Base-by-base conservation (phyloP, 2,329 filamentous ascomycete species). In the Aspergillus sp. region DNA sequence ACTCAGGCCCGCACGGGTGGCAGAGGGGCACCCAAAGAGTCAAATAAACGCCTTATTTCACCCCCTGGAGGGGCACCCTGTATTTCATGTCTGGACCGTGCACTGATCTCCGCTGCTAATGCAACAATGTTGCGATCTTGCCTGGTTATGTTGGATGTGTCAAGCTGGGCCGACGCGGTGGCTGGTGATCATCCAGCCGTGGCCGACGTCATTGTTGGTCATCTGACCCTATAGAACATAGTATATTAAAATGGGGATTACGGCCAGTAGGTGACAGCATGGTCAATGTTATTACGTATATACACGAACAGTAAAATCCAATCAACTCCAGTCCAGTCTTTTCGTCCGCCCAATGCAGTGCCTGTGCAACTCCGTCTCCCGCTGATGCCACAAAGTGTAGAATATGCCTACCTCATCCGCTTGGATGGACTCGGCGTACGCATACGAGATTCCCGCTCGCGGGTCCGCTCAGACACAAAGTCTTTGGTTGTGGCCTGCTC, bases 381-480 rank as follows among this genome's bases (percentile, higher is more conserved):
- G 36, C 23, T 15, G 44, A 23, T 25, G 30, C 15, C 21, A 42
- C 13, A 27, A 32, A 32, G 3, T 39, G 50, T 36, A 38, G 39
- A 6, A 4, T 15, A 19, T 11, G 17, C 10, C 30, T 41, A 55
- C 23, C 41, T 23, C 53, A 55, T 27, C 13, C 73, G 67, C 61
- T 77, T 77, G 2, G 68, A 66, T 3, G 76, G 76, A 61, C 75
- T 77, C 15, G 76, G 76, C 2, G 73, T 76, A n/a, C 73, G 73
- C 51, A 73, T 60, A 47, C 75, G 71, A 10, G 64, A 64, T 44
- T 71, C 69, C 4, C 71, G 68, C 39, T 71, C 70, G 19, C 70
- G 73, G 49, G 64, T 73, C 42, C 71, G 71, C 41, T 70, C 73
- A 2, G 65, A 73, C 51, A 69, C 69, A 57, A 73, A 73, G 27